Base-by-base conservation (phyloP, 1,284 basidiomycete species). In the Coniferiporia sulphurascens region DNA sequence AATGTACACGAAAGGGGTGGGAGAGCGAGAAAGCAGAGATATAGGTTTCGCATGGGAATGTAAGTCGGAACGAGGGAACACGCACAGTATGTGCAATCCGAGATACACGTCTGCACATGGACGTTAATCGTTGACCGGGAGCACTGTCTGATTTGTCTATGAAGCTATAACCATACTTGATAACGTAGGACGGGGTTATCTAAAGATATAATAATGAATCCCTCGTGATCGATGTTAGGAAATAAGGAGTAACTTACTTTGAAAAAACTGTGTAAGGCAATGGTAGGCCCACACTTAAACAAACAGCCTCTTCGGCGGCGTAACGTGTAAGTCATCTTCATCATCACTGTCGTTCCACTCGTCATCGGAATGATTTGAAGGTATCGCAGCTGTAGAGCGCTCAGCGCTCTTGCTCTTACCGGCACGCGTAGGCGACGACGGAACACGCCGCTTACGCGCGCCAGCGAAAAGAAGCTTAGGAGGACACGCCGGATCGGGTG, bases 391-490 rank as follows among this genome's bases (percentile, higher is more conserved):
- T 32, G 17, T 38, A 32, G 54, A 32, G 17, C 48, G 44, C 22
- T 19, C 48, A 13, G 52, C 45, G 15, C 21, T 43, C 38, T 55
- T 59, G 34, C 35, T 21, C 8, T 44, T 48, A 12, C 48, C 22
- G 13, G 15, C 52, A 15, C 48, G 56, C n/a, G 56, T 58, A 9
- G 59, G 59, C 21, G 59, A 52, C 12, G 59, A 52, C n/a, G 59
- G 49, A 19, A 19, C 35, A 15, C 43, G 45, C 7, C 52, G 50
- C 46, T 41, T 58, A 19, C 35, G 36, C 19, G 62, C 60, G 45
- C 63, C 61, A 5, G 61, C 32, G 56, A 68, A 68, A 13, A 67
- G 62, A 12, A 59, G 48, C 54, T 60, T 62, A 3, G 67, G 65
- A n/a, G 62, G 61, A 17, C 59, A 59, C 15, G 55, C 36, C 17